Conservation (phyloP, 139 green algal species). For the Penium margaritaceum region DNA sequence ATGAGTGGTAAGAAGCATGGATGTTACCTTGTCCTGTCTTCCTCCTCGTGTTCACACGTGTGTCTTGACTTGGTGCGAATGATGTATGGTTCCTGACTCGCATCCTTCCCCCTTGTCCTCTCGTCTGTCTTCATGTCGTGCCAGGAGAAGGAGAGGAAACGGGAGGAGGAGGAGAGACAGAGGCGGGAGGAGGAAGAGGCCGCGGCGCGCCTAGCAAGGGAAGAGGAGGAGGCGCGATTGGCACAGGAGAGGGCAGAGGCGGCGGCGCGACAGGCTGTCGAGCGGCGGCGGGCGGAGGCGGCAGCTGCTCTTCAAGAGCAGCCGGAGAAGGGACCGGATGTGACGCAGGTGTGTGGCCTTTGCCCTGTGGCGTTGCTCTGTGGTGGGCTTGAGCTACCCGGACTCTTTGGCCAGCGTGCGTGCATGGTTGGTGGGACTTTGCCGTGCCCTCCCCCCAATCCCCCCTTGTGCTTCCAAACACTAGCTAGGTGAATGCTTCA, state of each 20-base stretch:
- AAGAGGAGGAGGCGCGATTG: constrained; percentile 22
- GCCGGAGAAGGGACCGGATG: constrained; percentile 47
- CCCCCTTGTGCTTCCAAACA: no score
- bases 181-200: constrained; percentile 16
- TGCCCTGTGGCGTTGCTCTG: neutral
- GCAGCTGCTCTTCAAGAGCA: constrained; percentile 21
- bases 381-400: neutral
- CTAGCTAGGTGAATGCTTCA: no score
- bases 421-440: neutral
- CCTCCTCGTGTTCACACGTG: neutral
- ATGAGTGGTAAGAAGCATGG: neutral
- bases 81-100: neutral
- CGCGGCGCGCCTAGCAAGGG: neutral
- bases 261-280: constrained; percentile 17
- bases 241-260: constrained; percentile 4
- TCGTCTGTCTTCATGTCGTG: constrained; percentile 8
- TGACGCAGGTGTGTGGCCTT: constrained; percentile 29
- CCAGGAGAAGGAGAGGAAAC: constrained; percentile 10
- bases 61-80: neutral
- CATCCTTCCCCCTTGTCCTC: no score
- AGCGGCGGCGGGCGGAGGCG: constrained; percentile 40
- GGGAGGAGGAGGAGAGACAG: constrained; percentile 24
- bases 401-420: neutral
- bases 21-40: neutral
- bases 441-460: neutral